Base-by-base conservation (phyloP, 2,329 filamentous ascomycete genomes). In the Fusarium dlaminii region DNA sequence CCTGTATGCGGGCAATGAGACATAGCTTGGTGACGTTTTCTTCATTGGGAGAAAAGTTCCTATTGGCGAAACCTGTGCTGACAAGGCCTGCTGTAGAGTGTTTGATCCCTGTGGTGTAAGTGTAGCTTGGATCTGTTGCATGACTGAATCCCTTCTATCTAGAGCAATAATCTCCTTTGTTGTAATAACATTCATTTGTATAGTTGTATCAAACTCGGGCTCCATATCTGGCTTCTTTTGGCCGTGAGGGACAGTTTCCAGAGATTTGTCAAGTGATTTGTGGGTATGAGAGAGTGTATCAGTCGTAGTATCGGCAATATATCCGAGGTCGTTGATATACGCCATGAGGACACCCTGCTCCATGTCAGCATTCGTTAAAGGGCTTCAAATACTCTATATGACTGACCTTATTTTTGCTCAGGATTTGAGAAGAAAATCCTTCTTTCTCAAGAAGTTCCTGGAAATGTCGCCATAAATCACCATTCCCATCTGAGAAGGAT, bases 241-340 rank as follows among this genome's bases (percentile, higher is more conserved):
- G 5, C 36, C 10, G 7, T 18, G 4, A 8, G 30, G 10, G 8
- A 13, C 20, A 13, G 6, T 1, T 15, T 36, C 22, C 11, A 6
- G 22, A 51, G 30, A 3, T 22, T 24, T 17, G 11, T 34, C 13
- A 11, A 18, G 22, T 34, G 24, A 18, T 15, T 15, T 20, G 1
- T 2, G 10, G 27, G 24, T 1, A n/a, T n/a, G 20, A 0, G 30
- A 20, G 4, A 15, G 8, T 18, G 4, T 52, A 8, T 14, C 7
- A 1, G 46, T 8, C 4, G 6, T 18, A 12, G 24, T n/a, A 30
- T 27, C 27, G 1, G 34, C 36, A 55, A 27, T 22, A 27, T 37
- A 27, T 29, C 24, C 6, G 1, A 37, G 32, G 8, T 55, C 51
- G 7, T 18, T 29, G 20, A 55, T 55, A 4, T 55, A 55, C 1